These are phyloP conservation scores for Candida anutae DNA, from an alignment of 1,139 yeast species.

Conservation along the genomic window DNA sequence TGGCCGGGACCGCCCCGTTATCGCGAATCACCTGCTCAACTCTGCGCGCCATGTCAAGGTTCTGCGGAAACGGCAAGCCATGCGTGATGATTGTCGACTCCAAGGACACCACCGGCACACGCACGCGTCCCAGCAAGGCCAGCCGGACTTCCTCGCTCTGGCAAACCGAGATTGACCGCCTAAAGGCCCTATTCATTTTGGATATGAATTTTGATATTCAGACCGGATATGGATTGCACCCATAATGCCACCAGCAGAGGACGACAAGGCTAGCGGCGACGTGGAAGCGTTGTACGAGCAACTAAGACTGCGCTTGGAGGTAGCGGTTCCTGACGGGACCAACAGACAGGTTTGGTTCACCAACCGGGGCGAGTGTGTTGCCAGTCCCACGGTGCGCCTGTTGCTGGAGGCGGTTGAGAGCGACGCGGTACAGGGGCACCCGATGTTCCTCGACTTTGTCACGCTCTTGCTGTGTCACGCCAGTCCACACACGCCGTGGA, in stretches of 20 bases:
- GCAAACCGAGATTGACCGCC: too few relatives aligned
- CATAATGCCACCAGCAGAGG: too few relatives aligned
- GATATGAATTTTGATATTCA: too few relatives aligned
- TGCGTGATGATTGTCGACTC: constrained; percentile 89
- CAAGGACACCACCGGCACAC: constrained; percentile 69
- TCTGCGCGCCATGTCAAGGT: constrained; percentile 59
- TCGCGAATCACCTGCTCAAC: constrained; percentile 59
- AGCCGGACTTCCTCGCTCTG: constrained; percentile 54
- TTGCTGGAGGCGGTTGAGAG: too few relatives aligned
- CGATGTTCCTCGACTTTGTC: constrained; percentile 1
- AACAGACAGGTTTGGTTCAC: too few relatives aligned
- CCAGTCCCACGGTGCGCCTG: too few relatives aligned
- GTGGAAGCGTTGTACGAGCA: not conserved
- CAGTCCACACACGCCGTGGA: constrained; percentile 28
- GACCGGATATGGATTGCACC: too few relatives aligned
- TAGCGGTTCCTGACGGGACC: too few relatives aligned
- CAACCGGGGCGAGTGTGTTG: too few relatives aligned
- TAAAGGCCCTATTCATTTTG: too few relatives aligned
- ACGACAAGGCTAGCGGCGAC: too few relatives aligned
- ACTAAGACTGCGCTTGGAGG: not conserved
- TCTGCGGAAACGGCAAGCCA: constrained; percentile 79
- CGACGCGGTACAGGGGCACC: not conserved
- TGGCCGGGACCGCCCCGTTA: constrained; percentile 76
- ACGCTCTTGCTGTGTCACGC: constrained; percentile 14
- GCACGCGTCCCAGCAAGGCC: constrained; percentile 42